phyloP scores from a whole-genome alignment of 371 early-diverging fungal species.

The Smittium culicis region DNA sequence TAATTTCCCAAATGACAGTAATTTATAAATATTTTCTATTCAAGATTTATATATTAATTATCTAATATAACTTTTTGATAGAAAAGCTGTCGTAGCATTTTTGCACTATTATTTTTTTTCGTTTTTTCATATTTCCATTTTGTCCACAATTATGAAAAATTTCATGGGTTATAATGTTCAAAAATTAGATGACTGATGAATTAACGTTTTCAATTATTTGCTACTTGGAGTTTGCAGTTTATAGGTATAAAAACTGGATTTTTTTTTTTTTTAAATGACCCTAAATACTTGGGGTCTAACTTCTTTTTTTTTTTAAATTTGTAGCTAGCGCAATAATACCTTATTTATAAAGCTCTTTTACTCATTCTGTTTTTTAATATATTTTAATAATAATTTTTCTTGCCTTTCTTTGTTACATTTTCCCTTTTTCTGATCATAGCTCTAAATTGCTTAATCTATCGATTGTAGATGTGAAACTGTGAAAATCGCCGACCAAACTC shows the following conservation, averaged over 20 bases:
- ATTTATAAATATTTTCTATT: too few species aligned
- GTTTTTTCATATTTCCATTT: background rate
- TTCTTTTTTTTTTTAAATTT: background rate
- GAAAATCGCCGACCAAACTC: background rate
- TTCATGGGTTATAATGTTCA: background rate
- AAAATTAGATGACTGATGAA: background rate
- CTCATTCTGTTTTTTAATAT: background rate
- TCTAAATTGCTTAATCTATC: background rate
- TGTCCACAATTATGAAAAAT: background rate
- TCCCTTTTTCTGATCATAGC: background rate
- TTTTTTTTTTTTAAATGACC: background rate
- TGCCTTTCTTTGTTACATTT: background rate
- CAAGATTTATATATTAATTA: too few species aligned
- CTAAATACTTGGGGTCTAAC: background rate
- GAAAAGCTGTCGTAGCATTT: too few species aligned
- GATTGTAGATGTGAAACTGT: background rate
- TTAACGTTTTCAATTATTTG: background rate
- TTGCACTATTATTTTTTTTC: too few species aligned
- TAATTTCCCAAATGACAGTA: too few species aligned
- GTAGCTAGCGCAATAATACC: background rate
- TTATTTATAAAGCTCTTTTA: background rate
- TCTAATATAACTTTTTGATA: too few species aligned
- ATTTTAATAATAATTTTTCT: background rate
- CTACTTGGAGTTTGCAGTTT: background rate
- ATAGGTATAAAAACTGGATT: background rate